Evolutionary conservation across 441 rosid genomes (phyloP).

Genomic region (Populus hybrid): DNA sequence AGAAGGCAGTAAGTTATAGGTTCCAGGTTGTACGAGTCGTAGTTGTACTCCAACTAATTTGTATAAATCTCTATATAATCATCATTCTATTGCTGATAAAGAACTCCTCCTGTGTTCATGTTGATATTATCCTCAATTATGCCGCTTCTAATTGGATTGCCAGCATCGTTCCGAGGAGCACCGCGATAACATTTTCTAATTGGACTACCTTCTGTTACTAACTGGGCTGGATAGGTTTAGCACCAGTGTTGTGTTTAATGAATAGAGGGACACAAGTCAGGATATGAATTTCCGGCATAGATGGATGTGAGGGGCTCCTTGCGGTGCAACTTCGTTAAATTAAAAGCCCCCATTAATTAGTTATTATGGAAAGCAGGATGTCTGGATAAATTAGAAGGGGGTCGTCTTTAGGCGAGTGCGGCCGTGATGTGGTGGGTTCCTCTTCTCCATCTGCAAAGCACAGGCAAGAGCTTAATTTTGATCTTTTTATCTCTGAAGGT

Average conservation of each 20-base stretch:
- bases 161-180: neutral
- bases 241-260: neutral
- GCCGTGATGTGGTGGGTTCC: neutral
- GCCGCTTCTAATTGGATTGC: neutral
- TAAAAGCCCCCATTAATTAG: neutral
- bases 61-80: constrained; percentile 17
- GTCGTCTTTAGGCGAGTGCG: neutral
- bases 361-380: neutral
- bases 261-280: neutral
- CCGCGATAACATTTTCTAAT: neutral
- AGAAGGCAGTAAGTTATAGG: constrained; percentile 17
- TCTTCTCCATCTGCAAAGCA: neutral
- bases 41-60: constrained; percentile 16
- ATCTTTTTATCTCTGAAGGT: too few species aligned
- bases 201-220: neutral
- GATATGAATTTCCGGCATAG: neutral
- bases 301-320: neutral
- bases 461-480: neutral
- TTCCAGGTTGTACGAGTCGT: constrained; percentile 18
- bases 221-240: neutral
- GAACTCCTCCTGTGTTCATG: constrained; percentile 9
- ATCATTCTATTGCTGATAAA: constrained; percentile 19
- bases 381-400: neutral
- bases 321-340: neutral
- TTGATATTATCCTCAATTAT: neutral